phyloP scores from a whole-genome alignment of 2,329 filamentous ascomycete genomes.

The Phyllosticta citriasiana region DNA sequence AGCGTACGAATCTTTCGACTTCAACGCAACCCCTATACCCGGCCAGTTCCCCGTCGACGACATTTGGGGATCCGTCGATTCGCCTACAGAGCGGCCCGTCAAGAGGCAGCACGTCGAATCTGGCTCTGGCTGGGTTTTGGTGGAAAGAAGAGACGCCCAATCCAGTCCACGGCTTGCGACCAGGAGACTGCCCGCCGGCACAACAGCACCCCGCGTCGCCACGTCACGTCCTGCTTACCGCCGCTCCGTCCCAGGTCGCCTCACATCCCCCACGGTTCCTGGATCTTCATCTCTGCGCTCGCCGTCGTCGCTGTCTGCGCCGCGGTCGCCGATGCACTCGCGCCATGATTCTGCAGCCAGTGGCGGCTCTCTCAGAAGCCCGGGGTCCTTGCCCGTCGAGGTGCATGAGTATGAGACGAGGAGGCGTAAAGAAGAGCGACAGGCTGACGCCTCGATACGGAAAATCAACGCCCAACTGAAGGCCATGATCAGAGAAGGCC shows the following conservation, averaged over 20 bases:
- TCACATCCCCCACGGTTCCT: background rate
- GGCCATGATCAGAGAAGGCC: slow-evolving; percentile 81
- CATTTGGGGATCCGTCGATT: slow-evolving; percentile 21
- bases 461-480: slow-evolving; percentile 70
- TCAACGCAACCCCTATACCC: slow-evolving; percentile 32
- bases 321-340: slow-evolving; percentile 1
- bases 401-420: slow-evolving; percentile 65
- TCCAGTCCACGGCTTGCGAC: background rate
- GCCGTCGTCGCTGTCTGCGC: background rate
- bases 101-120: slow-evolving; percentile 32
- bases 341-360: background rate
- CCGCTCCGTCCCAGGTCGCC: background rate
- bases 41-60: slow-evolving; percentile 44
- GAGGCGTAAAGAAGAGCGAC: slow-evolving; percentile 61
- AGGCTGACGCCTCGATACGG: slow-evolving; percentile 69
- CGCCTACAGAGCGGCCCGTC: slow-evolving; percentile 21
- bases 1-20: slow-evolving; percentile 2
- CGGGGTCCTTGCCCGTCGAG: slow-evolving; percentile 38
- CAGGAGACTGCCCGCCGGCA: background rate
- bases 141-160: background rate
- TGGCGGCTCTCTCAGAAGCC: slow-evolving; percentile 15
- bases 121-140: slow-evolving; percentile 5
- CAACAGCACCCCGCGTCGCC: background rate
- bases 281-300: background rate
- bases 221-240: background rate